Conservation (phyloP, 768 basidiomycete genomes). For the Cubamyces lactineus region DNA sequence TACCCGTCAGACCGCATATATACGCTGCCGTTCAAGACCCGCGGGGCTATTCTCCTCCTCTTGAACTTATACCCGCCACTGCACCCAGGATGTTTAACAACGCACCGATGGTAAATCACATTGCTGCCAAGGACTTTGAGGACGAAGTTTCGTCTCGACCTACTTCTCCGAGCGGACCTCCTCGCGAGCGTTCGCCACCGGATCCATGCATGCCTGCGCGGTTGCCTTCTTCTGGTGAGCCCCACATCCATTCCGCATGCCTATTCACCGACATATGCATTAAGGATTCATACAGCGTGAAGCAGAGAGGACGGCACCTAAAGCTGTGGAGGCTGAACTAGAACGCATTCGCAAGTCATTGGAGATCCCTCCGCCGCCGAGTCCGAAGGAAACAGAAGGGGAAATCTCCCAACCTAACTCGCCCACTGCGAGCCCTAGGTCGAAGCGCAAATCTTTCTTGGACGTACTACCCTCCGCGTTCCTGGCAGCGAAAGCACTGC, state of each 20-base stretch:
- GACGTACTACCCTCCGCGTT: slow-evolving; percentile 14
- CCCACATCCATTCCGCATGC: slow-evolving; percentile 4
- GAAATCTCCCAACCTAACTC: slow-evolving; percentile 1
- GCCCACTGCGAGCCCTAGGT: slow-evolving; percentile 8
- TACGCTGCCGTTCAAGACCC: neutral
- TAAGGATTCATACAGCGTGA: slow-evolving; percentile 75
- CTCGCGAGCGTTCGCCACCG: slow-evolving; percentile 46
- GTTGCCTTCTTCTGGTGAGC: slow-evolving; percentile 67
- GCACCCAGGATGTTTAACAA: slow-evolving; percentile 58
- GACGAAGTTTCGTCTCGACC: slow-evolving; percentile 14
- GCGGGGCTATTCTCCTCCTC: neutral
- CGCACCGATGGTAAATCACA: slow-evolving; percentile 37
- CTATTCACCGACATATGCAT: slow-evolving; percentile 5
- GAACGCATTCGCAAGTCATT: slow-evolving; percentile 19
- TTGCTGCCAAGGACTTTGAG: slow-evolving; percentile 34
- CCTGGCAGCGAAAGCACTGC: slow-evolving; percentile 14
- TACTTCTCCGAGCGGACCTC: slow-evolving; percentile 7
- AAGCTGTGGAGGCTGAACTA: slow-evolving; percentile 36
- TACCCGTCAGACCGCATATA: neutral
- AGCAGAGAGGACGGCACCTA: slow-evolving; percentile 60
- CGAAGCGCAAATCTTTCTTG: slow-evolving; percentile 16
- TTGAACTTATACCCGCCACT: neutral
- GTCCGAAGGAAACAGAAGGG: neutral
- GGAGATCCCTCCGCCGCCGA: slow-evolving; percentile 7
- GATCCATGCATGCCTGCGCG: slow-evolving; percentile 67